Evolutionary conservation across 148 eudicot species (phyloP).

Genomic region (Diospyros kaki): DNA sequence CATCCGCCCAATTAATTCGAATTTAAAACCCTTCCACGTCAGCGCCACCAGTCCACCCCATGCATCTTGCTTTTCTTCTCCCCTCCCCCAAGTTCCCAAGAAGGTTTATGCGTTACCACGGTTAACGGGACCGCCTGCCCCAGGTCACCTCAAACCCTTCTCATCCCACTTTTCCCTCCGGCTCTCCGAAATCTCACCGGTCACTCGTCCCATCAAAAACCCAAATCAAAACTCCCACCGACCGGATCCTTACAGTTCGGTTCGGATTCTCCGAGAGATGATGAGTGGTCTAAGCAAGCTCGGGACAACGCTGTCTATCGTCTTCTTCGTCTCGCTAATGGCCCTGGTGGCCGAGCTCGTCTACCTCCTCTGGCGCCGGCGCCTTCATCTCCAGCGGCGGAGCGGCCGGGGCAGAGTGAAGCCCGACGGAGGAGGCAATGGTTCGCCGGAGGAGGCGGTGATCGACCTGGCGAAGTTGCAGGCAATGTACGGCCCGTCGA

Average conservation of each 20-base stretch:
- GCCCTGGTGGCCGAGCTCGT: slow-evolving; percentile 29
- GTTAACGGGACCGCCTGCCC: background rate
- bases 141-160: too few relatives aligned
- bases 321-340: slow-evolving; percentile 24
- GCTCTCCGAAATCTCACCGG: slow-evolving; percentile 3
- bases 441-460: background rate
- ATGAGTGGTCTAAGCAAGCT: slow-evolving; percentile 8
- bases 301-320: slow-evolving; percentile 16
- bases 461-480: slow-evolving; percentile 16
- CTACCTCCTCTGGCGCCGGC: slow-evolving; percentile 29
- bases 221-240: too few relatives aligned
- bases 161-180: background rate
- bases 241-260: background rate
- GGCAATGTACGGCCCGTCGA: slow-evolving; percentile 29
- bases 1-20: background rate
- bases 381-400: background rate
- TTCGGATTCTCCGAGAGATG: background rate
- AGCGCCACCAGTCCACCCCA: background rate
- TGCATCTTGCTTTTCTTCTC: background rate
- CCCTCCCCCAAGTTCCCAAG: background rate
- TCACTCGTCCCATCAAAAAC: background rate
- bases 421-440: too few relatives aligned
- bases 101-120: background rate
- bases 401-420: background rate
- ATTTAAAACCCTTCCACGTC: background rate